phyloP scores from a whole-genome alignment of 23 red algal species.

The Cyanidioschyzon merolae region DNA sequence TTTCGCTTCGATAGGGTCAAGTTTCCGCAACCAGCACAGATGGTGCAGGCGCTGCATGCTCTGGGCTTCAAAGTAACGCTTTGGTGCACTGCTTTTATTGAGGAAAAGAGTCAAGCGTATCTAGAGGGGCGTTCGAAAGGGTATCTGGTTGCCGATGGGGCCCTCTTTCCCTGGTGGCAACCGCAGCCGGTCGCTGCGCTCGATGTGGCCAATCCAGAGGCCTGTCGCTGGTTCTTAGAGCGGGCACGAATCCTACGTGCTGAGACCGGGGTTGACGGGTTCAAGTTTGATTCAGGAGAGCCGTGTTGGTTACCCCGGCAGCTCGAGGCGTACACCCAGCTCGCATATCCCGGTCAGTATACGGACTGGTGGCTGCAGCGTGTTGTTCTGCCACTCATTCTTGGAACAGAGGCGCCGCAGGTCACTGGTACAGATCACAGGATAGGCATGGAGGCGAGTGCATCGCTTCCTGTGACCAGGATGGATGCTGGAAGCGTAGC shows the following conservation, averaged over 20 bases:
- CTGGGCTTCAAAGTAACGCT: slow-evolving; percentile 80
- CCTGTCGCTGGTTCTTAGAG: slow-evolving; percentile 46
- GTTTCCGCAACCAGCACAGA: slow-evolving; percentile 63
- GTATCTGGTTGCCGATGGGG: slow-evolving; percentile 25
- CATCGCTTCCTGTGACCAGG: too few relatives aligned
- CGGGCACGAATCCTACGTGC: slow-evolving; percentile 30
- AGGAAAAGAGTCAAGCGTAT: slow-evolving; percentile 22
- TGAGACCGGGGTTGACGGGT: slow-evolving; percentile 70
- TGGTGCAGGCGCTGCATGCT: slow-evolving; percentile 59
- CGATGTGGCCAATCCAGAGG: slow-evolving; percentile 52
- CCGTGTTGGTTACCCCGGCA: slow-evolving; percentile 63
- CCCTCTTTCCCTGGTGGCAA: slow-evolving; percentile 72
- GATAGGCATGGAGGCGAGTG: background rate
- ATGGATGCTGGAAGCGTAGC: background rate
- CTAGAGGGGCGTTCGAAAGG: background rate
- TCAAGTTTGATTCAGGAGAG: slow-evolving; percentile 95
- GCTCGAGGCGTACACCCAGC: slow-evolving; percentile 23
- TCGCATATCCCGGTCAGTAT: slow-evolving; percentile 54
- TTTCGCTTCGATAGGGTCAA: slow-evolving; percentile 59
- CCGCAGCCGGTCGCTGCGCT: slow-evolving; percentile 57
- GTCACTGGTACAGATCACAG: background rate
- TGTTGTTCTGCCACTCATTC: slow-evolving; percentile 13
- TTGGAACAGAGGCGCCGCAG: background rate
- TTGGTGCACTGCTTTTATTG: slow-evolving; percentile 64
- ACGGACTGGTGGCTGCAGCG: slow-evolving; percentile 48